Evolutionary conservation across 2,329 filamentous ascomycete genomes (phyloP).

Genomic region (Botrytis pseudocinerea): DNA sequence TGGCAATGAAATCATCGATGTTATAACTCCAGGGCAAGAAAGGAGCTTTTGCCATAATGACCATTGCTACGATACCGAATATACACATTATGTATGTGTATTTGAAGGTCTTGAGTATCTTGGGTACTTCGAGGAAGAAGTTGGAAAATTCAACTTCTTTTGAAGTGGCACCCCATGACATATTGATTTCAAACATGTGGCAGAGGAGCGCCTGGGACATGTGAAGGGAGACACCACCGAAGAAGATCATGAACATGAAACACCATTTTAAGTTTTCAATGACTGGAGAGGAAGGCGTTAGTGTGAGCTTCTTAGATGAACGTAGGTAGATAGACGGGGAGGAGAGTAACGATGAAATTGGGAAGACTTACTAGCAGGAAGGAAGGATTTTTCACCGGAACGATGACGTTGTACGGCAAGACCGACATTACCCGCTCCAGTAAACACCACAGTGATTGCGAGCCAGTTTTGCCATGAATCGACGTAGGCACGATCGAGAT

Average conservation of each 20-base stretch:
- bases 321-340: background rate
- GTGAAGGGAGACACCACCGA: constrained; percentile 79
- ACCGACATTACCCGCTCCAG: constrained; percentile 48
- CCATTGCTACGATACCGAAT: constrained; percentile 4
- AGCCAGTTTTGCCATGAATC: constrained; percentile 65
- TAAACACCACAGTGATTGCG: constrained; percentile 66
- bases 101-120: constrained; percentile 23
- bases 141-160: constrained; percentile 65
- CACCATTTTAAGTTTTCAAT: constrained; percentile 24
- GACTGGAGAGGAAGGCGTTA: constrained; percentile 10
- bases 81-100: constrained; percentile 22
- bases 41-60: constrained; percentile 15
- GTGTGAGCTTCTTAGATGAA: background rate
- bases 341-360: background rate
- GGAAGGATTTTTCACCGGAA: constrained; percentile 53
- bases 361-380: constrained; percentile 44
- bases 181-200: constrained; percentile 82
- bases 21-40: constrained; percentile 22
- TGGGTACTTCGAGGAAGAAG: constrained; percentile 24
- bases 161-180: constrained; percentile 79
- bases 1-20: constrained; percentile 17
- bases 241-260: constrained; percentile 54
- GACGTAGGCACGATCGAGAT: constrained; percentile 66
- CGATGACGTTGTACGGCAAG: constrained; percentile 64
- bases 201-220: constrained; percentile 74